phyloP scores from a whole-genome alignment of 768 basidiomycete genomes.

The Asterophora parasitica region DNA sequence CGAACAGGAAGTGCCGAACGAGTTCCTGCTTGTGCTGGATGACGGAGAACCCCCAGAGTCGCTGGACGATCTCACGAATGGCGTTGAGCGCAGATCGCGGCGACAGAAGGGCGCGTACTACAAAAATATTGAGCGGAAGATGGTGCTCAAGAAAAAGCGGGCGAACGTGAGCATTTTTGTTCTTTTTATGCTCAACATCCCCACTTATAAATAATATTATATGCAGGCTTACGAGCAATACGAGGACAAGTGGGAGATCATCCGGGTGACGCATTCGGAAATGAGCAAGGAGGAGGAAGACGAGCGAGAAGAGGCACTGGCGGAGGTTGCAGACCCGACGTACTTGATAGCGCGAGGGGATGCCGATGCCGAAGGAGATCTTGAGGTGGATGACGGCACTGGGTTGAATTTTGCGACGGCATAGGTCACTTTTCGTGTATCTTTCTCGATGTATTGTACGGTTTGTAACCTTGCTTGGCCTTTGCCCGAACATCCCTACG shows the following conservation, averaged over 20 bases:
- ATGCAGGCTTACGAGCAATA: slow-evolving; percentile 64
- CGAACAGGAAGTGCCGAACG: slow-evolving; percentile 82
- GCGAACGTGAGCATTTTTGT: slow-evolving; percentile 53
- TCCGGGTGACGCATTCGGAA: slow-evolving; percentile 63
- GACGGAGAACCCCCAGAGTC: slow-evolving; percentile 40
- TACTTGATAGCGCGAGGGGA: slow-evolving; percentile 51
- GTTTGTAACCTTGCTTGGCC: slow-evolving; percentile 6
- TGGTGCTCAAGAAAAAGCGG: slow-evolving; percentile 81
- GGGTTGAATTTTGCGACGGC: slow-evolving; percentile 24
- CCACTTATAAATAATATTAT: slow-evolving; percentile 3
- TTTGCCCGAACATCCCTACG: slow-evolving; percentile 1
- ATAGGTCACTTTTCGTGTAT: neutral
- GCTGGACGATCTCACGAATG: slow-evolving; percentile 32
- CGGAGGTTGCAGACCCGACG: slow-evolving; percentile 72
- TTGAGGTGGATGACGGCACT: slow-evolving; percentile 37
- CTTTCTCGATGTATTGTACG: slow-evolving; percentile 1
- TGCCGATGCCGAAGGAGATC: slow-evolving; percentile 63
- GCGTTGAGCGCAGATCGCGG: slow-evolving; percentile 22
- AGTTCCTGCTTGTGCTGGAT: slow-evolving; percentile 74
- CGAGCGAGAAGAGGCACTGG: slow-evolving; percentile 73
- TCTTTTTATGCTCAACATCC: neutral
- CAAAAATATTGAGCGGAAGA: slow-evolving; percentile 86
- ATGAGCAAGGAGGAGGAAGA: slow-evolving; percentile 73
- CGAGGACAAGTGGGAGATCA: slow-evolving; percentile 78
- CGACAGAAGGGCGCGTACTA: slow-evolving; percentile 75